A percentile compares a stretch with the other conserved stretches of the same genome.
Conservation (phyloP, 169 alveolate species). For the Cryptosporidium ubiquitum region DNA sequence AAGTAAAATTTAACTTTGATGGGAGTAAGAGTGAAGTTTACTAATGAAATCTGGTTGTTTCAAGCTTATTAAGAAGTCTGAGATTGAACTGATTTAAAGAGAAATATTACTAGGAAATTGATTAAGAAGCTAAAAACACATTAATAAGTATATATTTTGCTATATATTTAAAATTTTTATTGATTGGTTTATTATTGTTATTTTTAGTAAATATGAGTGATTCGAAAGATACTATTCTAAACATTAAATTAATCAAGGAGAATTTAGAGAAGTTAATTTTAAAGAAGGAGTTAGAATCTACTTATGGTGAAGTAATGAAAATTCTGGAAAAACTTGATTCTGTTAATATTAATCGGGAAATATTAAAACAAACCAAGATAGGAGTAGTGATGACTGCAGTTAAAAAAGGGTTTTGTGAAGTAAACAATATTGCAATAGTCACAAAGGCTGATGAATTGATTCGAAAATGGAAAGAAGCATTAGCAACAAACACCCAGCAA, state of each 20-base stretch:
- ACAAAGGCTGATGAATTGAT: constrained; percentile 61
- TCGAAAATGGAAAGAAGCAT: constrained; percentile 46
- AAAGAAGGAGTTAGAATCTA: constrained; percentile 17
- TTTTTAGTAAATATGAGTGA: constrained; percentile 11
- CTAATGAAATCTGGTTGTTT: background rate
- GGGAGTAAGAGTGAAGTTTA: background rate
- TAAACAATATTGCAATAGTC: constrained; percentile 29
- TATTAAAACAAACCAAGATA: constrained; percentile 82
- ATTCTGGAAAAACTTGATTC: constrained; percentile 76
- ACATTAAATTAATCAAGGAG: constrained; percentile 12
- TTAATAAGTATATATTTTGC: background rate
- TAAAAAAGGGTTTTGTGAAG: constrained; percentile 66
- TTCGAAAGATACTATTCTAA: background rate
- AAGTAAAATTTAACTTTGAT: background rate
- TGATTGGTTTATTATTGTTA: background rate
- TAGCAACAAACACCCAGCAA: background rate
- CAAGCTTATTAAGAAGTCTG: background rate
- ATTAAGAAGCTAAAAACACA: background rate
- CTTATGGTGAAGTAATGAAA: constrained; percentile 52
- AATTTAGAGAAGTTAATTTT: constrained; percentile 17
- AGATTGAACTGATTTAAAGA: background rate
- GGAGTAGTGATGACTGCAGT: constrained; percentile 84
- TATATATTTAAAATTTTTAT: background rate
- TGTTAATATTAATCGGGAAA: constrained; percentile 79
- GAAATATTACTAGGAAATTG: background rate